Evolutionary conservation across 176 grass and related monocot species (phyloP).

Genomic region (Carex cristatella): DNA sequence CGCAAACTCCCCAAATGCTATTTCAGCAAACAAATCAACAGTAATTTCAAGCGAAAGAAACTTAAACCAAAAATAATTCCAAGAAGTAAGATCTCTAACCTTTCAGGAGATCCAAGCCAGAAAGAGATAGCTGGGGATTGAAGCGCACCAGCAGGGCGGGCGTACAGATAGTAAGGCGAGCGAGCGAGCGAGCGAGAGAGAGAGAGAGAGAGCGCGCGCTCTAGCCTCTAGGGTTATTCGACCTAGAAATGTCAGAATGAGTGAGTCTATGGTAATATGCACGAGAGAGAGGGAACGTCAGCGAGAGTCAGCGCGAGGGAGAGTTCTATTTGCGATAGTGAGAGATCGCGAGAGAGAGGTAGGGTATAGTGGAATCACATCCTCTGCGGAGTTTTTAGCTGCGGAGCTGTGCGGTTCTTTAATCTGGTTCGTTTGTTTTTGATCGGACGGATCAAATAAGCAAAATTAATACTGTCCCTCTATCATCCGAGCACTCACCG

Average conservation of each 20-base stretch:
- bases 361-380: too few relatives aligned
- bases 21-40: background rate
- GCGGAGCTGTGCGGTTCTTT: too few relatives aligned
- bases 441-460: too few relatives aligned
- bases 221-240: background rate
- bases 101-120: background rate
- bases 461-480: too few relatives aligned
- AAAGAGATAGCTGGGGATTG: background rate
- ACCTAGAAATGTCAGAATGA: background rate
- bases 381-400: too few relatives aligned
- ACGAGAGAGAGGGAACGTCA: too few relatives aligned
- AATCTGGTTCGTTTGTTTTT: too few relatives aligned
- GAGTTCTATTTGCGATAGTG: too few relatives aligned
- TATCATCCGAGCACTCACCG: too few relatives aligned
- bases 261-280: too few relatives aligned
- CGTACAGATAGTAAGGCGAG: background rate
- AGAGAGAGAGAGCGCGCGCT: background rate
- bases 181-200: background rate
- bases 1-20: background rate
- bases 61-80: background rate
- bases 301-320: too few relatives aligned
- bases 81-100: slow-evolving; percentile 12
- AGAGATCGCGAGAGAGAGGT: too few relatives aligned
- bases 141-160: background rate
- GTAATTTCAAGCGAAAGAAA: background rate